phyloP scores from a whole-genome alignment of 768 basidiomycete species.

The Phlegmacium glaucopus region DNA sequence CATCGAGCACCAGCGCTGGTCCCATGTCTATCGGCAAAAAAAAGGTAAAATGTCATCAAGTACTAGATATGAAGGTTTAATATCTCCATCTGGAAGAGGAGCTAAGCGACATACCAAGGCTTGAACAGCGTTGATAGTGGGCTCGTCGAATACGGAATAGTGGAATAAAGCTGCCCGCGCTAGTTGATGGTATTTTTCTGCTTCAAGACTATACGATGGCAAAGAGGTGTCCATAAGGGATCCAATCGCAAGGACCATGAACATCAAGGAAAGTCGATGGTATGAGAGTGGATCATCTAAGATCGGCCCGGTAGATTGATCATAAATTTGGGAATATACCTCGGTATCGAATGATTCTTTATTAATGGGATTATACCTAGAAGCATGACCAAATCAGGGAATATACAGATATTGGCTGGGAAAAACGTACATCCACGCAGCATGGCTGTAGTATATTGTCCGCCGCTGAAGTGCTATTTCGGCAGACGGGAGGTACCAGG shows the following conservation, averaged over 20 bases:
- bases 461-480: conserved; percentile 60
- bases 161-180: conserved; percentile 65
- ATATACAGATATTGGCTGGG: conserved; percentile 1
- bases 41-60: conserved; percentile 69
- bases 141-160: conserved; percentile 62
- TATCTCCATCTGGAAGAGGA: not conserved
- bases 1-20: conserved; percentile 61
- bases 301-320: conserved; percentile 36
- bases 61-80: conserved; percentile 35
- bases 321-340: conserved; percentile 58
- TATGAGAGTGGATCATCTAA: conserved; percentile 48
- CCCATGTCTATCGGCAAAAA: conserved; percentile 66
- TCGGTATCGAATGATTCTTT: conserved; percentile 58
- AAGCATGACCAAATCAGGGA: conserved; percentile 6
- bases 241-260: conserved; percentile 66
- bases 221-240: conserved; percentile 55
- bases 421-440: conserved; percentile 64
- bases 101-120: conserved; percentile 45
- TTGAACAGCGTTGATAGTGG: conserved; percentile 65
- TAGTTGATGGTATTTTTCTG: conserved; percentile 67
- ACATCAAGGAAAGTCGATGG: conserved; percentile 63
- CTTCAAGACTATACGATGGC: conserved; percentile 60
- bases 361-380: conserved; percentile 67
- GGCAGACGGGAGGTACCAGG: conserved; percentile 66
- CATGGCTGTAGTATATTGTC: conserved; percentile 58